Percentiles rank a stretch among this genome's conserved stretches.
Evolutionary conservation across 306 rosid species (phyloP).

Genomic region (Sphenostylis stenocarpa): DNA sequence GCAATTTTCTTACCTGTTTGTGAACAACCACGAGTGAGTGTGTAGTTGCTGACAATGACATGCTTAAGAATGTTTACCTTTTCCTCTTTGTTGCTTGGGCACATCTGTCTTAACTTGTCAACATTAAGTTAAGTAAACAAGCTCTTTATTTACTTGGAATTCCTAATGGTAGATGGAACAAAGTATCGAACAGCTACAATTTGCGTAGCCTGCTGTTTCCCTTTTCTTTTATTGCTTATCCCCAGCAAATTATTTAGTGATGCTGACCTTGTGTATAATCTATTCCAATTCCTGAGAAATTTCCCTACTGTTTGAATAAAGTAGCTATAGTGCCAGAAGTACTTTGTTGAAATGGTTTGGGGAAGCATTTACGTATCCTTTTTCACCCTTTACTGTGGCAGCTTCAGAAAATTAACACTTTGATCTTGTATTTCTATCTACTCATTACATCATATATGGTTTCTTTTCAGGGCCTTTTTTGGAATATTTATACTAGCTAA

Average conservation of each 20-base stretch:
- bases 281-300: conserved; percentile 18
- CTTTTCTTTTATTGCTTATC: not conserved
- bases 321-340: not conserved
- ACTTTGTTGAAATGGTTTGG: conserved; percentile 12
- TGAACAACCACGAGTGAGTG: not conserved
- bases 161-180: conserved; percentile 12
- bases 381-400: not conserved
- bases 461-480: conserved; percentile 43
- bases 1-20: not conserved
- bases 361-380: conserved; percentile 24
- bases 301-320: conserved; percentile 9
- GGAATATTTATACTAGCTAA: conserved; percentile 31
- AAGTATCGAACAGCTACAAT: not conserved
- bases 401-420: conserved; percentile 17
- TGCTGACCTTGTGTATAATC: not conserved
- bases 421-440: conserved; percentile 6
- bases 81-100: conserved; percentile 10
- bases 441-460: conserved; percentile 9
- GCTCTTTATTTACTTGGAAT: conserved; percentile 7
- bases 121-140: conserved; percentile 6
- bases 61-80: conserved; percentile 18
- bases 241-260: not conserved
- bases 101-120: not conserved
- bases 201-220: conserved; percentile 5
- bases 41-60: conserved; percentile 22